A percentile compares a stretch with the other conserved stretches of the same genome.
Evolutionary conservation across 768 basidiomycete species (phyloP).

Genomic region (Tylopilus rubrobrunneus): DNA sequence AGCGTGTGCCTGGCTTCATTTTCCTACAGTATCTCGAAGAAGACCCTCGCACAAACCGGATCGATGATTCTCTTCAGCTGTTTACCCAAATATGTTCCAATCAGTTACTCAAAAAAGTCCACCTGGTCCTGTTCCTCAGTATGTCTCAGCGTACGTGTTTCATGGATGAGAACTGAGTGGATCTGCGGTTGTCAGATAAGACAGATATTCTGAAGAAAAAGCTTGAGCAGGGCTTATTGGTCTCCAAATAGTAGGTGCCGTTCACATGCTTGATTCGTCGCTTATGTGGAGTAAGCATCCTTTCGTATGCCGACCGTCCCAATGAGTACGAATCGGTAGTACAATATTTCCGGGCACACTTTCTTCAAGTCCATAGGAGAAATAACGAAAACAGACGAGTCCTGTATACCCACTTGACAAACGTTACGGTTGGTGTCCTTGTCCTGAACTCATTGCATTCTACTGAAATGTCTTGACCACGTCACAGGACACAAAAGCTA

Average conservation of each 20-base stretch:
- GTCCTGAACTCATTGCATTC: neutral
- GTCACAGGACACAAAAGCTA: constrained; percentile 73
- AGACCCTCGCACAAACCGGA: constrained; percentile 79
- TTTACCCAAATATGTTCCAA: constrained; percentile 86
- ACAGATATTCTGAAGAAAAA: constrained; percentile 75
- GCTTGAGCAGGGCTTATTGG: constrained; percentile 61
- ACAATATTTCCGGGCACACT: constrained; percentile 85
- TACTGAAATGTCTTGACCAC: constrained; percentile 4
- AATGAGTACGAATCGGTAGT: constrained; percentile 81
- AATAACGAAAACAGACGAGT: constrained; percentile 79
- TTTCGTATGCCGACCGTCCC: constrained; percentile 75
- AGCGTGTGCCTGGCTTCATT: constrained; percentile 1
- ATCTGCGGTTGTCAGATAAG: constrained; percentile 47
- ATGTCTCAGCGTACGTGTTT: constrained; percentile 20
- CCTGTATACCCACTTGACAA: constrained; percentile 80
- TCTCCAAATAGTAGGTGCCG: constrained; percentile 71
- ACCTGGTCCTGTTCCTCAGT: constrained; percentile 58
- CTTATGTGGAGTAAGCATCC: constrained; percentile 48
- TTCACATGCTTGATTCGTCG: neutral
- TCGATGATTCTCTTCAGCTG: constrained; percentile 84
- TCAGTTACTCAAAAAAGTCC: constrained; percentile 67
- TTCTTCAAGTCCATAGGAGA: constrained; percentile 71
- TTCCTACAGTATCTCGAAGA: constrained; percentile 72
- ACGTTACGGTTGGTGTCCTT: constrained; percentile 57
- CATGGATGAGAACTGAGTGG: neutral